Percentiles rank a stretch among this genome's conserved stretches.
phyloP scores from a whole-genome alignment of 2,329 filamentous ascomycete species.

The Orbilia oligospora region DNA sequence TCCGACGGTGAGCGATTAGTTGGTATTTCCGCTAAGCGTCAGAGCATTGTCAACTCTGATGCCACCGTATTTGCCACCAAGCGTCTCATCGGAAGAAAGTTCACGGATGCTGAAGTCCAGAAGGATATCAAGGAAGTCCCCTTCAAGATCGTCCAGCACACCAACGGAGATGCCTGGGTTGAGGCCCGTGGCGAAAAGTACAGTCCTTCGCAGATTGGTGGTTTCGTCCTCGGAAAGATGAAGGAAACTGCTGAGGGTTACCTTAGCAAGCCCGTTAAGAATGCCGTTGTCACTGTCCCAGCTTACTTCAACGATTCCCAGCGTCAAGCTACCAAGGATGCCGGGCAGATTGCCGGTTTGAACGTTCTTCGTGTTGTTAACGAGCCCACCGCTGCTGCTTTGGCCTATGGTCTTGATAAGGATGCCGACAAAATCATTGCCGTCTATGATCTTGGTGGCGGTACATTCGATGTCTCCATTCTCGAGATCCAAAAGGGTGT shows the following conservation, averaged over 20 bases:
- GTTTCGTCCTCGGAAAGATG: conserved; percentile 97
- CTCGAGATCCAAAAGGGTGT: conserved; percentile 98
- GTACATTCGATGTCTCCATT: conserved; percentile 99
- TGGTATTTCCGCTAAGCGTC: conserved; percentile 96
- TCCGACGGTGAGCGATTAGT: conserved; percentile 96
- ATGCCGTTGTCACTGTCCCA: conserved; percentile 95
- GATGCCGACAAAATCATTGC: conserved; percentile 89
- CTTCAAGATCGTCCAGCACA: conserved; percentile 98
- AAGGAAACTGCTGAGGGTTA: conserved; percentile 98
- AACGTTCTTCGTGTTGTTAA: conserved; percentile 98
- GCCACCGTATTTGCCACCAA: conserved; percentile 99
- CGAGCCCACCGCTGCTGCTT: conserved; percentile 94
- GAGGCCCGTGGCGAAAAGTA: conserved; percentile 94
- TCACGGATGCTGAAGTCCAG: conserved; percentile 92
- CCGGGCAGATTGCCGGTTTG: conserved; percentile 93
- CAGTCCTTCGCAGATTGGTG: conserved; percentile 98
- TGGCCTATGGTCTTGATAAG: conserved; percentile 97
- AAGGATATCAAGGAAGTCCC: conserved; percentile 97
- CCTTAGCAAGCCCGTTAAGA: conserved; percentile 90
- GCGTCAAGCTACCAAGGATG: conserved; percentile 98
- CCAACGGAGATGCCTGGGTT: conserved; percentile 96
- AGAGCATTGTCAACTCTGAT: conserved; percentile 98
- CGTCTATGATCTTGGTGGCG: conserved; percentile 97
- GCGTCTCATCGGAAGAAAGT: conserved; percentile 98
- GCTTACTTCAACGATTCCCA: conserved; percentile 99